Conservation (phyloP, 371 early-diverging fungal genomes). For the Syncephalastrum contaminatum region DNA sequence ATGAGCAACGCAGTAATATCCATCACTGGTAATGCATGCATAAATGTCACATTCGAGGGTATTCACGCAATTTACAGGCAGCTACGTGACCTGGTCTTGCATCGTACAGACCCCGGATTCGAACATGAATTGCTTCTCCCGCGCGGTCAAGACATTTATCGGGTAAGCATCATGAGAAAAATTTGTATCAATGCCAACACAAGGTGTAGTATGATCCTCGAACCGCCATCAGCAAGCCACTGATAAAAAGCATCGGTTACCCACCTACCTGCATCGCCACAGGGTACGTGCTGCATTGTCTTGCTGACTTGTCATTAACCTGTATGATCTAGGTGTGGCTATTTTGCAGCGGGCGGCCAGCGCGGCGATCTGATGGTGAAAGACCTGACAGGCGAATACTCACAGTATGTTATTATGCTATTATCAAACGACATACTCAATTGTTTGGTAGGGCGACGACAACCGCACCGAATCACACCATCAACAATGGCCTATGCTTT, state of each 20-base stretch:
- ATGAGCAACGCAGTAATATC: conserved; percentile 58
- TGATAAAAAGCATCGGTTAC: conserved; percentile 67
- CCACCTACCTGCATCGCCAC: conserved; percentile 81
- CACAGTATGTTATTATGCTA: conserved; percentile 34
- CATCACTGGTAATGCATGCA: conserved; percentile 58
- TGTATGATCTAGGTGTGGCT: conserved; percentile 54
- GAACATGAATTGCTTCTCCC: conserved; percentile 36
- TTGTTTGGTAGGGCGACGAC: conserved; percentile 56
- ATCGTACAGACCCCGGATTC: conserved; percentile 46
- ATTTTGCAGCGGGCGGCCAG: conserved; percentile 90
- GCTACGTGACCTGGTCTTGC: conserved; percentile 83
- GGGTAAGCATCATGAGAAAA: conserved; percentile 20
- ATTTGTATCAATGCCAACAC: neutral
- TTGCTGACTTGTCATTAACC: neutral
- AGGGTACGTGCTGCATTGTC: conserved; percentile 36
- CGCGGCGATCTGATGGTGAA: conserved; percentile 82
- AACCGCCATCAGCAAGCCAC: conserved; percentile 36
- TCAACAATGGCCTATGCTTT: conserved; percentile 90
- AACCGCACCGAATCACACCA: conserved; percentile 80
- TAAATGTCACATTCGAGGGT: neutral
- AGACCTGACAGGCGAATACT: conserved; percentile 71
- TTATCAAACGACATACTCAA: conserved; percentile 6
- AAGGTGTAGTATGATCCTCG: conserved; percentile 58
- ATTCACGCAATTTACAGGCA: conserved; percentile 64
- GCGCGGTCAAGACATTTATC: conserved; percentile 35